Conservation (phyloP, 306 rosid species). For the Oemleria cerasiformis region DNA sequence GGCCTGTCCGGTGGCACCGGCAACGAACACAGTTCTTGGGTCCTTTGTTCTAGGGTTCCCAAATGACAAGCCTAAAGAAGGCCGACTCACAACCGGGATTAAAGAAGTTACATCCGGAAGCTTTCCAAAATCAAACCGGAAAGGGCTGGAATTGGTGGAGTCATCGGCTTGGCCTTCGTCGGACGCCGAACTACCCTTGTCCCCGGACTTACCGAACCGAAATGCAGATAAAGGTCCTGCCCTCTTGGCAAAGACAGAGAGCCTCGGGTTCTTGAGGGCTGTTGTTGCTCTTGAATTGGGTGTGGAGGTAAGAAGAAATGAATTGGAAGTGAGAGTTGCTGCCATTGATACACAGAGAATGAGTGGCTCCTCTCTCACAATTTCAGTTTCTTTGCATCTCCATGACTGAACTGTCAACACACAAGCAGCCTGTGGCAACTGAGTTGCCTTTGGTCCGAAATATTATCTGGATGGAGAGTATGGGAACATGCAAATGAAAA, state of each 20-base stretch:
- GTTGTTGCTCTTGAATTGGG: slow-evolving; percentile 38
- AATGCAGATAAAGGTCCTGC: slow-evolving; percentile 52
- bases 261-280: slow-evolving; percentile 32
- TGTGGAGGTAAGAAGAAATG: slow-evolving; percentile 51
- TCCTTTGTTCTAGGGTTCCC: slow-evolving; percentile 73
- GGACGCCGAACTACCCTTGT: slow-evolving; percentile 27
- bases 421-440: slow-evolving; percentile 8
- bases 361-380: slow-evolving; percentile 4
- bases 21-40: slow-evolving; percentile 73
- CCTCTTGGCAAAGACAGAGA: slow-evolving; percentile 48
- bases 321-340: slow-evolving; percentile 63
- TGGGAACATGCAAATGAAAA: slow-evolving; percentile 36
- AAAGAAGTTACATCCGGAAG: slow-evolving; percentile 62
- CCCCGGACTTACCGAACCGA: slow-evolving; percentile 51
- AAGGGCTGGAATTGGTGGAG: slow-evolving; percentile 47
- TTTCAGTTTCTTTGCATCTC: slow-evolving; percentile 1
- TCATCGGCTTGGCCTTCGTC: slow-evolving; percentile 31
- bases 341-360: slow-evolving; percentile 46
- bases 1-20: slow-evolving; percentile 82
- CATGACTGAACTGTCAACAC: background rate
- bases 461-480: slow-evolving; percentile 48
- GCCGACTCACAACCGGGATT: slow-evolving; percentile 49
- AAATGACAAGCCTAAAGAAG: slow-evolving; percentile 59
- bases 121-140: slow-evolving; percentile 64
- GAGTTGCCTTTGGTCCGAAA: slow-evolving; percentile 13